These are phyloP conservation scores for Medicago arabica DNA, from an alignment of 306 rosid species.

Conservation along the genomic window DNA sequence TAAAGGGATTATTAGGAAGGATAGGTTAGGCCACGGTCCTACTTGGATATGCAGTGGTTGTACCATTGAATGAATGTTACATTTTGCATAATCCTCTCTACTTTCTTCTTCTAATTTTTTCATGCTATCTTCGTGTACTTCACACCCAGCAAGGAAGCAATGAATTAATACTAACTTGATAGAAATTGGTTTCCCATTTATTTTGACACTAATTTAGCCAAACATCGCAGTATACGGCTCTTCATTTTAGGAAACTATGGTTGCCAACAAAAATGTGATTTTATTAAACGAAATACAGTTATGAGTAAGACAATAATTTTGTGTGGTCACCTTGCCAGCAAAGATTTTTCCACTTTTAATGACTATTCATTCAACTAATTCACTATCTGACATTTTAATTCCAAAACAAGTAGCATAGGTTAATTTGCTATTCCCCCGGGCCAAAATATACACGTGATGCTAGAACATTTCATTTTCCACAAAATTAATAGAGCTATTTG, in stretches of 20 bases:
- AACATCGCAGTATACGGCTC: background rate
- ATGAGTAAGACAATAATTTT: background rate
- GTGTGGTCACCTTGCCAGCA: background rate
- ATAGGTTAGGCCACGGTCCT: conserved; percentile 14
- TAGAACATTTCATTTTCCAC: too few relatives aligned
- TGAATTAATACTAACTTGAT: background rate
- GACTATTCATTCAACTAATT: background rate
- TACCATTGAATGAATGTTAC: conserved; percentile 21
- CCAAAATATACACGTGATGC: too few relatives aligned
- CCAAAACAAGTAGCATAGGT: background rate
- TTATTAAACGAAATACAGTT: background rate
- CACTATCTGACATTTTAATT: background rate
- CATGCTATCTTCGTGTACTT: background rate
- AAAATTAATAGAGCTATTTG: too few relatives aligned
- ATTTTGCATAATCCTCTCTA: conserved; percentile 9
- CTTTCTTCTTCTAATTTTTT: conserved; percentile 9
- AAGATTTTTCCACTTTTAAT: background rate
- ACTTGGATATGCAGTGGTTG: background rate
- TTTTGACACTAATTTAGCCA: background rate
- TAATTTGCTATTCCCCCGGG: too few relatives aligned
- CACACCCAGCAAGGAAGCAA: background rate
- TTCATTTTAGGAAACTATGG: conserved; percentile 1
- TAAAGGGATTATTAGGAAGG: background rate
- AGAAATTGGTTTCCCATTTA: background rate
- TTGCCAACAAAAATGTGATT: background rate